phyloP scores from a whole-genome alignment of 2,329 filamentous ascomycete genomes.

The Hymenoscyphus scutula region DNA sequence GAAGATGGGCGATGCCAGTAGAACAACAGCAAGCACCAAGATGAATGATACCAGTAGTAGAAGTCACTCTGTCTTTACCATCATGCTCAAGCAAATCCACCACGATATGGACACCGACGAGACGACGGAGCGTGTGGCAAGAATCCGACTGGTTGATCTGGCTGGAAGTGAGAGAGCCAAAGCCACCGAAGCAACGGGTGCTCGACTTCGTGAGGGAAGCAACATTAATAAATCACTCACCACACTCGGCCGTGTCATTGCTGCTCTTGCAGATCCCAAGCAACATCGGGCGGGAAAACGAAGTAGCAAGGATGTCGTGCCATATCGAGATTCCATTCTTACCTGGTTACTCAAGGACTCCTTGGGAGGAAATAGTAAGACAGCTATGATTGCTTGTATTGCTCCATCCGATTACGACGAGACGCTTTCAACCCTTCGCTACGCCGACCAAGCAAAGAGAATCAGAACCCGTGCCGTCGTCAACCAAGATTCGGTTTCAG shows the following conservation, averaged over 20 bases:
- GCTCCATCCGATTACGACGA: slow-evolving; percentile 95
- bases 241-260: slow-evolving; percentile 92
- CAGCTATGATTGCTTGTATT: slow-evolving; percentile 98
- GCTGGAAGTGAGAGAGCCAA: slow-evolving; percentile 95
- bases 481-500: slow-evolving; percentile 92
- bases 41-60: slow-evolving; percentile 99
- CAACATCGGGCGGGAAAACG: slow-evolving; percentile 56
- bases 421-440: slow-evolving; percentile 90
- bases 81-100: slow-evolving; percentile 96
- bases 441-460: slow-evolving; percentile 95
- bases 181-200: slow-evolving; percentile 89
- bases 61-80: slow-evolving; percentile 96
- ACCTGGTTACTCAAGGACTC: slow-evolving; percentile 93
- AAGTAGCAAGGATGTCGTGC: slow-evolving; percentile 69
- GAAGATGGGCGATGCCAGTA: slow-evolving; percentile 82
- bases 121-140: slow-evolving; percentile 89
- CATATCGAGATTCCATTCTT: slow-evolving; percentile 85
- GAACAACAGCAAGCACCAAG: slow-evolving; percentile 90
- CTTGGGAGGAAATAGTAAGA: slow-evolving; percentile 94
- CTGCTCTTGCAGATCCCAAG: slow-evolving; percentile 74
- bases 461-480: slow-evolving; percentile 93
- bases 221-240: slow-evolving; percentile 99
- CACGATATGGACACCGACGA: slow-evolving; percentile 97
- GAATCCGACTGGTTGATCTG: slow-evolving; percentile 91
- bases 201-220: slow-evolving; percentile 85